These are phyloP conservation scores for Candolleomyces eurysporus DNA, from an alignment of 768 basidiomycete species.

Conservation along the genomic window DNA sequence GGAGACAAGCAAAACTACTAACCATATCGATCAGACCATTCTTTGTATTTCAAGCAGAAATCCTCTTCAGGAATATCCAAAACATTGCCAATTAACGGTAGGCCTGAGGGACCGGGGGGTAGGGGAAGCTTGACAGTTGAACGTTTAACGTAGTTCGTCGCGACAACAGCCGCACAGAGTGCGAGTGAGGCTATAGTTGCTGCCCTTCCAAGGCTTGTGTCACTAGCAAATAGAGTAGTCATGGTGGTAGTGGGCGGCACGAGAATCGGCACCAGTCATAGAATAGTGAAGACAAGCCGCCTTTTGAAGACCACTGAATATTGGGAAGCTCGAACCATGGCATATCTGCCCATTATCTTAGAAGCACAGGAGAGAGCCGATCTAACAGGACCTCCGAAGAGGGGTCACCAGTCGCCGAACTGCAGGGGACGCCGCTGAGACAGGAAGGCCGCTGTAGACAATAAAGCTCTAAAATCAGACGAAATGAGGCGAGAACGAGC, in stretches of 20 bases:
- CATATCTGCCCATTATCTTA: no score
- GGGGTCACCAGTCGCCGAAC: no score
- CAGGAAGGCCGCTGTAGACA: no score
- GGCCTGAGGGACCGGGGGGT: conserved; percentile 25
- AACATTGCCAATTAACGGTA: conserved; percentile 21
- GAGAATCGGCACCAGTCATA: no score
- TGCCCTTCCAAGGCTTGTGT: not conserved
- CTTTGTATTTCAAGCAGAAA: conserved; percentile 5
- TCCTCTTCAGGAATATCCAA: conserved; percentile 20
- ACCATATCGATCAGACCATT: conserved; percentile 6
- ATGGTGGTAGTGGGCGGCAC: not conserved
- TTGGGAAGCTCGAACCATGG: no score
- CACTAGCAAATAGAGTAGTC: not conserved
- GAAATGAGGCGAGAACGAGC: no score
- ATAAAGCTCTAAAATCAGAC: no score
- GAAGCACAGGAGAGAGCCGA: no score
- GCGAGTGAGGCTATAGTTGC: not conserved
- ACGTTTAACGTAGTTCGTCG: not conserved
- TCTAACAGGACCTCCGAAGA: no score
- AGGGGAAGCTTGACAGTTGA: conserved; percentile 7
- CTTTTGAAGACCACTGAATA: no score
- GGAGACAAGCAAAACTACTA: not conserved
- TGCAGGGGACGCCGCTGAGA: no score
- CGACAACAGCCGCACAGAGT: not conserved
- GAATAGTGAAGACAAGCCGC: no score